Percentiles rank a stretch among this genome's conserved stretches.
These are phyloP conservation scores for Alloteropsis angusta DNA, from an alignment of 202 grass and related monocot species.

Conservation along the genomic window DNA sequence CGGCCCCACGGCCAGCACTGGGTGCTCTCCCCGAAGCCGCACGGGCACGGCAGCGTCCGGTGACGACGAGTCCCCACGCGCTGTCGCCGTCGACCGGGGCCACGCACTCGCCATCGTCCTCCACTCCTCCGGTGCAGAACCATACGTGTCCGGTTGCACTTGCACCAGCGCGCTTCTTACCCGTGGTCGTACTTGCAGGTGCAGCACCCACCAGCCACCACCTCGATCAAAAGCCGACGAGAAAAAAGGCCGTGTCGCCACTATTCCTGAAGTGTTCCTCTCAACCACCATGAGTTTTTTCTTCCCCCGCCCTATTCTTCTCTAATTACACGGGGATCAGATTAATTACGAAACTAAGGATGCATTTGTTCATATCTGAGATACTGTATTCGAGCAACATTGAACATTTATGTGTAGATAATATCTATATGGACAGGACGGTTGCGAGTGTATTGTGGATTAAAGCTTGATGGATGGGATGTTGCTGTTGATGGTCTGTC, in stretches of 20 bases:
- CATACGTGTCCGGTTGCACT: constrained; percentile 8
- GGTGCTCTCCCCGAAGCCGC: constrained; percentile 79
- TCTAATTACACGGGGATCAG: neutral
- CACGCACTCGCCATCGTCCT: constrained; percentile 17
- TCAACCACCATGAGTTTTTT: neutral
- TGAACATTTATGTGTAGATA: neutral
- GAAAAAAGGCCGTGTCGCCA: neutral
- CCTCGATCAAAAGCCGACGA: neutral
- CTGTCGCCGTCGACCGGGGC: constrained; percentile 6
- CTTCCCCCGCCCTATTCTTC: neutral
- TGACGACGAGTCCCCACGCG: neutral
- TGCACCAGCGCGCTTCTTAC: neutral
- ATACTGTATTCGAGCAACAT: neutral
- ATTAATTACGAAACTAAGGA: neutral
- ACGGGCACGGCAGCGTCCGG: neutral
- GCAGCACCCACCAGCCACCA: neutral
- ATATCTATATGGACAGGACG: neutral
- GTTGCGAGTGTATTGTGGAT: neutral
- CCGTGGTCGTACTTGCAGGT: neutral
- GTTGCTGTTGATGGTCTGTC: neutral
- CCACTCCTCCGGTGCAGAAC: neutral
- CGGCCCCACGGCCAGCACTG: constrained; percentile 82
- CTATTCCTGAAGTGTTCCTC: neutral
- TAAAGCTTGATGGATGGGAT: neutral
- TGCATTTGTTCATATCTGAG: neutral